Percentiles rank a stretch among this genome's conserved stretches.
These are phyloP conservation scores for Lipomyces yarrowii DNA, from an alignment of 1,139 yeast species.

Conservation along the genomic window DNA sequence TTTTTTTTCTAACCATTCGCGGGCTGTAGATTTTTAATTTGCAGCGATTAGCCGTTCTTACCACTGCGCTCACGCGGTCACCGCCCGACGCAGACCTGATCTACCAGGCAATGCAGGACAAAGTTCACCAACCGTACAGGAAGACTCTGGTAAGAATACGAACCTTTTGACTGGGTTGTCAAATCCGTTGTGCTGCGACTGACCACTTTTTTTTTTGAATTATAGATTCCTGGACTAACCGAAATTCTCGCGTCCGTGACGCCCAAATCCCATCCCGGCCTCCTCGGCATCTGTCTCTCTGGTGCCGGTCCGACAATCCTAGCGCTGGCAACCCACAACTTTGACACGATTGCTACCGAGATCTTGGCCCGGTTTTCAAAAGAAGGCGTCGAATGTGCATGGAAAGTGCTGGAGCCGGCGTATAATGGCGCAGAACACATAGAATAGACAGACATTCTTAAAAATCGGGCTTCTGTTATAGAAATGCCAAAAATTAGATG, in stretches of 20 bases:
- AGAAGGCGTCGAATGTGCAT: conserved; percentile 69
- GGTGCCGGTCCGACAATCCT: conserved; percentile 98
- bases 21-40: conserved; percentile 66
- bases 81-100: conserved; percentile 83
- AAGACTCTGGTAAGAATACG: conserved; percentile 53
- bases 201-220: too few relatives aligned
- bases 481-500: neutral
- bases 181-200: too few relatives aligned
- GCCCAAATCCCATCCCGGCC: conserved; percentile 79
- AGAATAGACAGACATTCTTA: neutral
- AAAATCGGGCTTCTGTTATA: neutral
- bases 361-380: conserved; percentile 69
- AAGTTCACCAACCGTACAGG: conserved; percentile 94
- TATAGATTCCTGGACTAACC: conserved; percentile 76
- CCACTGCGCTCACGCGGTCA: conserved; percentile 79
- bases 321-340: conserved; percentile 87
- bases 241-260: conserved; percentile 81
- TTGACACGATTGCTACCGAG: conserved; percentile 77
- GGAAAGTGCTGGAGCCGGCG: conserved; percentile 86
- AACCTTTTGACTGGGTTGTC: neutral
- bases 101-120: conserved; percentile 95
- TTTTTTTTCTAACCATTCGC: neutral
- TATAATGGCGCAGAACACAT: conserved; percentile 68
- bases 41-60: conserved; percentile 71
- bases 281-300: conserved; percentile 89